Evolutionary conservation across 148 eudicot species (phyloP).

Genomic region (Rhododendron williamsianum): DNA sequence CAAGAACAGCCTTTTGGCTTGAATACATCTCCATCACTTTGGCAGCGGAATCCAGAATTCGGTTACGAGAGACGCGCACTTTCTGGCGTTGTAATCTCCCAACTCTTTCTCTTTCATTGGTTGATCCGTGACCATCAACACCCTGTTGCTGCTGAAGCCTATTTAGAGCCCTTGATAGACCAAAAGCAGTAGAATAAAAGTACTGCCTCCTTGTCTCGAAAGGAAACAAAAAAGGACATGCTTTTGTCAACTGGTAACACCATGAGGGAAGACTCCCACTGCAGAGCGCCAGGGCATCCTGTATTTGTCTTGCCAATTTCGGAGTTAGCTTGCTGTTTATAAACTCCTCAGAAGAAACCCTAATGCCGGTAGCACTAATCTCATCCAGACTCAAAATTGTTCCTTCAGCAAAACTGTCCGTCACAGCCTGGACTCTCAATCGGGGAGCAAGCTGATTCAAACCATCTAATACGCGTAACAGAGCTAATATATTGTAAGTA

Average conservation of each 20-base stretch:
- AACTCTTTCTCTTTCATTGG: constrained; percentile 79
- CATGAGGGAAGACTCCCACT: constrained; percentile 98
- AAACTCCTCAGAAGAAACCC: constrained; percentile 71
- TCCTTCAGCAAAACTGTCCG: constrained; percentile 73
- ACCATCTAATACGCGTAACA: constrained; percentile 86
- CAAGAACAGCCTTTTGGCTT: constrained; percentile 97
- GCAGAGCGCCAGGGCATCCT: constrained; percentile 95
- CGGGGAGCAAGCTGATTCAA: constrained; percentile 97
- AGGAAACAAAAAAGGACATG: constrained; percentile 96
- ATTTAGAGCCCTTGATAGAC: constrained; percentile 83
- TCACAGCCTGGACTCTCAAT: constrained; percentile 58
- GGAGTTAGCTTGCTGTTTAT: constrained; percentile 89
- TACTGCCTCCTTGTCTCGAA: constrained; percentile 93
- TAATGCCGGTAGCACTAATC: constrained; percentile 39
- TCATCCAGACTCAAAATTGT: constrained; percentile 53
- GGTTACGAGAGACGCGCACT: constrained; percentile 91
- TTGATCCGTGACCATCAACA: constrained; percentile 79
- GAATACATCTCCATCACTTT: constrained; percentile 99
- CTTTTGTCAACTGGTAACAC: constrained; percentile 94
- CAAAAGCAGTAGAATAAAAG: constrained; percentile 97
- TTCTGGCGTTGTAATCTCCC: constrained; percentile 96
- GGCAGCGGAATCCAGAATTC: constrained; percentile 95
- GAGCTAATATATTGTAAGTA: constrained; percentile 71
- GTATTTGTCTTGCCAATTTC: constrained; percentile 89
- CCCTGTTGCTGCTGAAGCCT: constrained; percentile 98